A percentile compares a stretch with the other conserved stretches of the same genome.
These are phyloP conservation scores for Cylindrotheca fusiformis DNA, from an alignment of 108 stramenopile species.

Conservation along the genomic window DNA sequence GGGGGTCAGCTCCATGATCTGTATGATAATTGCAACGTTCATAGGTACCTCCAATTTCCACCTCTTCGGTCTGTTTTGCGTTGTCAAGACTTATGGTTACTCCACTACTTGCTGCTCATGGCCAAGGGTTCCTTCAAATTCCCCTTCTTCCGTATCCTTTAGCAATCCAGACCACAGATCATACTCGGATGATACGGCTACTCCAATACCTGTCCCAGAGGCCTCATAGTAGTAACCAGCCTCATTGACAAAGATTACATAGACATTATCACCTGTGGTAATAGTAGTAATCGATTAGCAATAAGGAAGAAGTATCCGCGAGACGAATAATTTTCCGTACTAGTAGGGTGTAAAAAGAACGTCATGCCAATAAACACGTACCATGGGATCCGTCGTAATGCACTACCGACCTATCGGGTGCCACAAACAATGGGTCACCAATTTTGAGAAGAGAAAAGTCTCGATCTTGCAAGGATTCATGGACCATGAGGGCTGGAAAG, in stretches of 20 bases:
- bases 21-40: no score
- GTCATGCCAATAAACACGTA: conserved; percentile 9
- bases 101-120: no score
- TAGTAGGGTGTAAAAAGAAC: background rate
- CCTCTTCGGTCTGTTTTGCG: no score
- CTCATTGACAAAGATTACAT: conserved; percentile 85
- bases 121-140: no score
- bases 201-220: conserved; percentile 72
- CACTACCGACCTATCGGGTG: conserved; percentile 55
- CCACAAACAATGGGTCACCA: conserved; percentile 78
- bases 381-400: conserved; percentile 79
- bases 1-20: no score
- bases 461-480: conserved; percentile 72
- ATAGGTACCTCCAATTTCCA: no score
- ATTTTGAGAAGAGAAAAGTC: conserved; percentile 51
- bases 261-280: conserved; percentile 17
- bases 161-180: conserved; percentile 40
- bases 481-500: conserved; percentile 60
- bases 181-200: conserved; percentile 52
- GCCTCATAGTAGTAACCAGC: conserved; percentile 85
- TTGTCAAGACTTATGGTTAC: no score
- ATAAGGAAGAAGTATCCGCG: background rate
- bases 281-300: conserved; percentile 3
- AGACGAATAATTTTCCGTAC: background rate
- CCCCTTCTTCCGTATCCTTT: conserved; percentile 16